Percentiles rank a stretch among this genome's conserved stretches.
Evolutionary conservation across 1,284 basidiomycete genomes (phyloP).

Genomic region (Omphalotus olearius): DNA sequence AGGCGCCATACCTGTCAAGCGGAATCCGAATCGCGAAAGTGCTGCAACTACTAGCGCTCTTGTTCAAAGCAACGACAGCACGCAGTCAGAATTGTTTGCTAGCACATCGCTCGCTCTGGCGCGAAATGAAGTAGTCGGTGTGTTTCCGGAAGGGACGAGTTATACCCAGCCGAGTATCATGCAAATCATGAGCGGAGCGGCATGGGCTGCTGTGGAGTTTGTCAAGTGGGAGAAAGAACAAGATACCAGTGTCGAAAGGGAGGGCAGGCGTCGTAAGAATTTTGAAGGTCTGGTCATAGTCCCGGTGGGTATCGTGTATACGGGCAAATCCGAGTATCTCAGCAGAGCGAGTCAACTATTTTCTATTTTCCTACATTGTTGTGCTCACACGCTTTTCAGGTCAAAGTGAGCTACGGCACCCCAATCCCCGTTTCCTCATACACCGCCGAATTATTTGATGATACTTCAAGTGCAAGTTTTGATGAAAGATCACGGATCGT

Average conservation of each 20-base stretch:
- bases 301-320: slow-evolving; percentile 71
- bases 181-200: slow-evolving; percentile 69
- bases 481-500: slow-evolving; percentile 33
- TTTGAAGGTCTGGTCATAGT: slow-evolving; percentile 44
- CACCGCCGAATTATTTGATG: slow-evolving; percentile 36
- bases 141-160: slow-evolving; percentile 74
- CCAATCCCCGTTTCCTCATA: slow-evolving; percentile 33
- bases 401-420: slow-evolving; percentile 32
- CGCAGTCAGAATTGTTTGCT: slow-evolving; percentile 42
- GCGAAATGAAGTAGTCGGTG: slow-evolving; percentile 56
- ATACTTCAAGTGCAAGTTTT: slow-evolving; percentile 12
- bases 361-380: slow-evolving; percentile 2
- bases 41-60: slow-evolving; percentile 16
- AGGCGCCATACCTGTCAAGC: slow-evolving; percentile 73
- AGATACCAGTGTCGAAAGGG: slow-evolving; percentile 19
- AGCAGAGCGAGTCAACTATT: slow-evolving; percentile 38
- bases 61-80: slow-evolving; percentile 3
- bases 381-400: not conserved
- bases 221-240: slow-evolving; percentile 36
- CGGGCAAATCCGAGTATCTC: slow-evolving; percentile 68
- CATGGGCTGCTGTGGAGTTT: slow-evolving; percentile 79
- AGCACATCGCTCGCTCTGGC: slow-evolving; percentile 62
- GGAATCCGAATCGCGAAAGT: slow-evolving; percentile 31
- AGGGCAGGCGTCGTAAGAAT: slow-evolving; percentile 16
- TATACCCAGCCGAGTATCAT: slow-evolving; percentile 65